Base-by-base conservation (phyloP, 768 basidiomycete genomes). In the Suillus clintonianus region DNA sequence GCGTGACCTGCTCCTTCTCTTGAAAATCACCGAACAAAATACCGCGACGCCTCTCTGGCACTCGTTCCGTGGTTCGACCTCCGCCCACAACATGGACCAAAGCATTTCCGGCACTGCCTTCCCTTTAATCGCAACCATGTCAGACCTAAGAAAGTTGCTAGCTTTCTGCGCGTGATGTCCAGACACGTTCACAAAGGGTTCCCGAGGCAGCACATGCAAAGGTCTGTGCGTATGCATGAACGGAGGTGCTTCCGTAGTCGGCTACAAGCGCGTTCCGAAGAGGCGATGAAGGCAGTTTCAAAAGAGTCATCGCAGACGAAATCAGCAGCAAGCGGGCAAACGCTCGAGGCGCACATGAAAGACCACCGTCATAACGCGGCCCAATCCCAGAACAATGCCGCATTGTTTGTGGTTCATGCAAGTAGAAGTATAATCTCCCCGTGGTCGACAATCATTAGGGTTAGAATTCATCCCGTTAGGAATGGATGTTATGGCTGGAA, bases 401-500 rank as follows among this genome's bases (percentile, higher is more conserved):
- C 69, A 63, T 62, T 64, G 70, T 58, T 37, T 55, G 32, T 56
- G 61, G 65, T 71, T 69, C 65, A 67, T 66, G 64, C 67, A 70
- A 69, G 69, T 68, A 61, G 64, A 70, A 64, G 67, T 50, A 53
- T 56, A 63, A 68, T 69, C 64, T 75, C 76, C 77, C 63, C 61
- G 62, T 67, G 68, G 73, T 76, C 79, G 70, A 69, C 70, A 65
- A 71, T 69, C 72, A 79, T 82, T 87, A 86, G 85, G 86, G 86
- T 87, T 87, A 86, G 83, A 83, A 79, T 75, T 76, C 84, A 83
- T 83, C 77, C 71, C 68, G 71, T 71, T 69, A 73, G 72, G 79
- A 80, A 81, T 76, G 81, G 78, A 81, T 74, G 75, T 83, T 83
- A 81, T 85, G 84, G 83, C 81, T 83, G 78, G 72, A 76, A 78